Evolutionary conservation across 106 monocot genomes (phyloP).

Genomic region (Vanilla planifolia): DNA sequence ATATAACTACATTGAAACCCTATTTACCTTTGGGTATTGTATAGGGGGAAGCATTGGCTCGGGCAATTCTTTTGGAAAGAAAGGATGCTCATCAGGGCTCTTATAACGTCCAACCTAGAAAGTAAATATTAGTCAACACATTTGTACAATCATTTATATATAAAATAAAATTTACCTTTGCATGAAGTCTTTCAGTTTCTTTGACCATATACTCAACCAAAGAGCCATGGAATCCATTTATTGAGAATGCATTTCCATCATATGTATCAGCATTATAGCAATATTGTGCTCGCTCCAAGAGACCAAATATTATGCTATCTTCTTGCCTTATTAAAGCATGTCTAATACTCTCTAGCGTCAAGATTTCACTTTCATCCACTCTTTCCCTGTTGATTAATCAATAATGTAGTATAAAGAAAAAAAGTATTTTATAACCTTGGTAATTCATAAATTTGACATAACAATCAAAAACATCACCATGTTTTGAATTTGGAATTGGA

Average conservation of each 20-base stretch:
- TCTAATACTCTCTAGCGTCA: constrained; percentile 76
- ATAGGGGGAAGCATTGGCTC: constrained; percentile 76
- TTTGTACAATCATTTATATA: background rate
- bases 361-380: constrained; percentile 64
- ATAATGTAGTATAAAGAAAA: background rate
- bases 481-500: background rate
- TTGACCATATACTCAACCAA: constrained; percentile 83
- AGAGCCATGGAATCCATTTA: constrained; percentile 71
- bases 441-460: constrained; percentile 2
- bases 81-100: constrained; percentile 97
- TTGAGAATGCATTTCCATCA: constrained; percentile 41
- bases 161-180: constrained; percentile 37
- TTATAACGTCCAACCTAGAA: constrained; percentile 82
- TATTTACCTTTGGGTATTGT: constrained; percentile 89
- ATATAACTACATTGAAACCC: no score
- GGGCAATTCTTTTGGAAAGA: constrained; percentile 77
- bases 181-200: constrained; percentile 92
- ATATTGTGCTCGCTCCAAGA: constrained; percentile 84
- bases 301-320: constrained; percentile 89
- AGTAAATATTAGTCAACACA: constrained; percentile 6
- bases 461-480: background rate
- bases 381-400: constrained; percentile 18
- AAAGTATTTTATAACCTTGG: background rate
- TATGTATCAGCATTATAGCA: constrained; percentile 77
- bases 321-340: constrained; percentile 84